Evolutionary conservation across 192 early-diverging fungal genomes (phyloP).

Genomic region (Backusella sp.): DNA sequence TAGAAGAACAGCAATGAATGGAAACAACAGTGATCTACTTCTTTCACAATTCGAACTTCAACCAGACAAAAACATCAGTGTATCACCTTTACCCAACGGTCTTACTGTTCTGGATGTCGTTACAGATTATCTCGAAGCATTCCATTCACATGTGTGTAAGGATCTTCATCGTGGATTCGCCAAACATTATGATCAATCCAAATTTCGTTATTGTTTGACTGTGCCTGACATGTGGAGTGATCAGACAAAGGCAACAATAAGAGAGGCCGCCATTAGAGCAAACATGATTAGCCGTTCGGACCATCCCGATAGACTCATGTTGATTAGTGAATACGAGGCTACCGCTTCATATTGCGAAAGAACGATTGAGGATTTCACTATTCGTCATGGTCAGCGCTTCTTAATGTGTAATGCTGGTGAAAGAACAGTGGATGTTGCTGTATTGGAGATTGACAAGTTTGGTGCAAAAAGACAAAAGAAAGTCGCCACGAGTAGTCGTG

Average conservation of each 20-base stretch:
- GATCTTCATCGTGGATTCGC: conserved; percentile 42
- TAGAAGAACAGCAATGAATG: conserved; percentile 29
- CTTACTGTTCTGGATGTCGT: conserved; percentile 40
- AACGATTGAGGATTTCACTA: conserved; percentile 41
- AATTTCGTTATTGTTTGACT: conserved; percentile 46
- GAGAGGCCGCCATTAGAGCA: conserved; percentile 48
- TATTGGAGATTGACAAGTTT: conserved; percentile 43
- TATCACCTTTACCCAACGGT: conserved; percentile 36
- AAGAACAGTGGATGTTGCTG: conserved; percentile 48
- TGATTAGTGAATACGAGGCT: conserved; percentile 40
- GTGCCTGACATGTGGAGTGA: conserved; percentile 54
- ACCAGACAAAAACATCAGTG: conserved; percentile 36
- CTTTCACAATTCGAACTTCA: conserved; percentile 42
- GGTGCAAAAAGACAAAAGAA: conserved; percentile 34
- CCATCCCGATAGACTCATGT: conserved; percentile 44
- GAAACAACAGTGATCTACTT: conserved; percentile 35
- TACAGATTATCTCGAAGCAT: conserved; percentile 43
- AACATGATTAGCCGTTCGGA: conserved; percentile 46
- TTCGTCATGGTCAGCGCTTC: conserved; percentile 41
- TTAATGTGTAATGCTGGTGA: conserved; percentile 50
- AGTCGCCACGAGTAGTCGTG: conserved; percentile 40
- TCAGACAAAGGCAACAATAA: conserved; percentile 45
- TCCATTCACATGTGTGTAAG: conserved; percentile 37
- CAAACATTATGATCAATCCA: conserved; percentile 37
- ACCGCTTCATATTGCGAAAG: conserved; percentile 49